These are phyloP conservation scores for Trichosporon faecale DNA, from an alignment of 1,284 basidiomycete genomes.

Conservation along the genomic window DNA sequence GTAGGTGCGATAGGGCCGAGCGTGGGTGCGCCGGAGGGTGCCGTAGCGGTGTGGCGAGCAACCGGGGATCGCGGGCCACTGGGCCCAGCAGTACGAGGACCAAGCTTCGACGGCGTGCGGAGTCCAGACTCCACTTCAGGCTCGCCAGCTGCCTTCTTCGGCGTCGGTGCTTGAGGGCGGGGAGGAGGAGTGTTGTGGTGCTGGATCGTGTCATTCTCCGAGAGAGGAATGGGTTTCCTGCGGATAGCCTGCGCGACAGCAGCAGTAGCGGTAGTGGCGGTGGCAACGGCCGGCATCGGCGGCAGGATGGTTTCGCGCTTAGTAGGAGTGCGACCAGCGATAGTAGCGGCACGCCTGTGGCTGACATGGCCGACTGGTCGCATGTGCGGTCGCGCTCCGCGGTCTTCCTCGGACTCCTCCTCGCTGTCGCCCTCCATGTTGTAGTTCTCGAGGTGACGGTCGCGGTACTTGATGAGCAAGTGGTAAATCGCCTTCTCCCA, in stretches of 20 bases:
- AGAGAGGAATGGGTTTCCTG: slow-evolving; percentile 34
- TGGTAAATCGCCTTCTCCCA: slow-evolving; percentile 94
- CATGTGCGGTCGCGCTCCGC: slow-evolving; percentile 24
- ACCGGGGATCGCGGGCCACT: slow-evolving; percentile 39
- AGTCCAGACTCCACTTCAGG: slow-evolving; percentile 26
- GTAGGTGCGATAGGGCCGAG: slow-evolving; percentile 29
- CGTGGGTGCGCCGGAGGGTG: slow-evolving; percentile 7
- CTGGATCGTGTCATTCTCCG: slow-evolving; percentile 45
- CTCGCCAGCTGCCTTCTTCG: slow-evolving; percentile 48
- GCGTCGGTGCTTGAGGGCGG: slow-evolving; percentile 49
- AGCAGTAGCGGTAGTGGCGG: slow-evolving; percentile 6
- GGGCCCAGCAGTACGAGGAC: slow-evolving; percentile 29
- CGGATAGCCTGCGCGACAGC: slow-evolving; percentile 24
- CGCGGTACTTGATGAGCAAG: slow-evolving; percentile 73
- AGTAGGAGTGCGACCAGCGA: neutral
- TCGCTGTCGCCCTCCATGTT: slow-evolving; percentile 55
- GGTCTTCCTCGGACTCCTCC: slow-evolving; percentile 23
- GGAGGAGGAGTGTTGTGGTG: slow-evolving; percentile 32
- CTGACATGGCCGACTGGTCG: slow-evolving; percentile 14
- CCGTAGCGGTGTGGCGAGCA: slow-evolving; percentile 21
- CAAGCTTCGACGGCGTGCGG: slow-evolving; percentile 30
- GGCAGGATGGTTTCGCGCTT: slow-evolving; percentile 3
- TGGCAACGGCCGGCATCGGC: neutral
- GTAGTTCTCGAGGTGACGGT: slow-evolving; percentile 65
- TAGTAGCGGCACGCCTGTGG: slow-evolving; percentile 1